Base-by-base conservation (phyloP, 2,329 filamentous ascomycete genomes). In the Fusarium illudens region DNA sequence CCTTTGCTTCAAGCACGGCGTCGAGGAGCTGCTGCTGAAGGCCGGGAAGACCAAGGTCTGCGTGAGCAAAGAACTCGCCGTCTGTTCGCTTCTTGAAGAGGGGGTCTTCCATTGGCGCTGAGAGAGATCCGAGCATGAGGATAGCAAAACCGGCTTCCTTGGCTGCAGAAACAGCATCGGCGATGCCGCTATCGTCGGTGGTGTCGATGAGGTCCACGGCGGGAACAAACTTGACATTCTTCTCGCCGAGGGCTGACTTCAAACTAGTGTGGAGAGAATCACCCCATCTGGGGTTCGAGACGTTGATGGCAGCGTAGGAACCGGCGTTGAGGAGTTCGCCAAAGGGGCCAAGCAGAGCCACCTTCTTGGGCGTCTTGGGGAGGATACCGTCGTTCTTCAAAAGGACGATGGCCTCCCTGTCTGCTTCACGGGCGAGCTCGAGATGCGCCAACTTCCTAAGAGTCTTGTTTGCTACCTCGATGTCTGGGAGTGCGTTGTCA, bases 301-400 rank as follows among this genome's bases (percentile, higher is more conserved):
- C 67, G 30, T 70, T 70, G 27, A 68, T 51, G 20, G 67, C 67
- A 1, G 65, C 67, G 17, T 68, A 70, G 2, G 67, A 68, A 3
- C 67, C 65, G 37, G 58, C 55, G 50, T 70, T 70, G 30, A 68
- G 60, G 1, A 70, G 62, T 15, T 77, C 71, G 3, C 76, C 75
- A 55, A 79, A 72, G 6, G 76, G 66, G 2, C 71, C 71, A 1
- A 75, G 62, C 50, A 58, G 57, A 30, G 61, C 72, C 0, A 58
- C 58, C 60, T 68, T 71, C 6, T 58, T 32, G 1, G 65, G 81
- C 7, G 86, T 75, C 6, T 89, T 87, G 2, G 91, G 79, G 3
- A 87, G 76, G 19, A 79, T 78, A 12, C 83, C 81, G 30, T 88
- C 82, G 63, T 91, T 91, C 77, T 90, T 89, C 36, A 90, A 78